Percentiles rank a stretch among this genome's conserved stretches.
Conservation (phyloP, 2,329 filamentous ascomycete genomes). For the Trichoderma brevicompactum region DNA sequence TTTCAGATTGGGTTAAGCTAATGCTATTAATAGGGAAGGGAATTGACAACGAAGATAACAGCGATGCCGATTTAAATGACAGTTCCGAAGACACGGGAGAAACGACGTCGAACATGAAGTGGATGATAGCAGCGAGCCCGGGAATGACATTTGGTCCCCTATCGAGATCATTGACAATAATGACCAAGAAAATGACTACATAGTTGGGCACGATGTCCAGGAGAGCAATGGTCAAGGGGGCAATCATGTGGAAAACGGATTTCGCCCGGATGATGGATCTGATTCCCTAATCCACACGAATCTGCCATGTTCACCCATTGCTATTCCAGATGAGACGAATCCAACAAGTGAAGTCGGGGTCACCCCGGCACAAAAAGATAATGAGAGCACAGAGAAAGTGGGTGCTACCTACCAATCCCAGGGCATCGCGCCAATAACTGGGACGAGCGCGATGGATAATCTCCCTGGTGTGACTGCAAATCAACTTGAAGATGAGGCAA, state of each 20-base stretch:
- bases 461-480: no score
- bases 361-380: no score
- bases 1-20: neutral
- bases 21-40: neutral
- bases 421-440: no score
- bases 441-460: no score
- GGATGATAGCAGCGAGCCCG: neutral
- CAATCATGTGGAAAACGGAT: neutral
- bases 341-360: neutral
- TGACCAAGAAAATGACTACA: neutral
- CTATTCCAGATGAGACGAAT: neutral
- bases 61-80: neutral
- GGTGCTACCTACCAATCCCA: no score
- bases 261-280: neutral
- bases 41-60: neutral
- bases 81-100: neutral
- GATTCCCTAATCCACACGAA: neutral
- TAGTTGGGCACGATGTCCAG: neutral
- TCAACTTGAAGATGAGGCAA: neutral
- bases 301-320: neutral
- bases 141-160: neutral
- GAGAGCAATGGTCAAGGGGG: no score
- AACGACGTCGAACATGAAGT: neutral
- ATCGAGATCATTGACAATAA: neutral
- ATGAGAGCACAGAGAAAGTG: no score